These are phyloP conservation scores for Mantamonas sphyraenae DNA, from an alignment of 78 protist genomes.

Conservation along the genomic window DNA sequence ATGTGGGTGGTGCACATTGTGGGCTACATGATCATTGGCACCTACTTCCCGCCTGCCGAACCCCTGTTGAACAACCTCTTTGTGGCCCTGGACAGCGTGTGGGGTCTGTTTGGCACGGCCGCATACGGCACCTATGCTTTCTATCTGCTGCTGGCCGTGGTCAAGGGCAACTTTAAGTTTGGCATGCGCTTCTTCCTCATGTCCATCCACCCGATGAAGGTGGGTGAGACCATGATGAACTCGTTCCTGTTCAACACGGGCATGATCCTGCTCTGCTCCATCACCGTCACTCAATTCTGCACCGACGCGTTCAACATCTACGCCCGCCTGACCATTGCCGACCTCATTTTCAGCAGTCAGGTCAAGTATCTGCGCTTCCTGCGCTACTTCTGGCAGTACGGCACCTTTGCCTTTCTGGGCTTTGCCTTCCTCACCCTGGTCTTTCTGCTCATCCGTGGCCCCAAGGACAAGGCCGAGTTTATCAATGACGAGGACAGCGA, in stretches of 20 bases:
- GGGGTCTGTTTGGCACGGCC: constrained; percentile 66
- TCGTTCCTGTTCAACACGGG: constrained; percentile 83
- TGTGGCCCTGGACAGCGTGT: constrained; percentile 47
- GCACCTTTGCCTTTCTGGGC: too few species aligned
- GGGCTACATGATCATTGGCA: constrained; percentile 37
- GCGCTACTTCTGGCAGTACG: constrained; percentile 49
- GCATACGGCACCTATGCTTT: constrained; percentile 69
- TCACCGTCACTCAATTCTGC: constrained; percentile 74
- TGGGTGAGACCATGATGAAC: constrained; percentile 78
- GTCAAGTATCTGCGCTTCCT: constrained; percentile 23
- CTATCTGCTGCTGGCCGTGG: constrained; percentile 52
- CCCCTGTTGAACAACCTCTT: constrained; percentile 65
- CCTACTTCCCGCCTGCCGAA: constrained; percentile 18
- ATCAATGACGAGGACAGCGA: too few species aligned
- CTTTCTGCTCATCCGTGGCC: too few species aligned
- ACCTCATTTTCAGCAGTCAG: constrained; percentile 24
- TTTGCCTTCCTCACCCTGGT: too few species aligned
- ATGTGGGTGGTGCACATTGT: constrained; percentile 74
- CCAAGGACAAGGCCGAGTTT: too few species aligned
- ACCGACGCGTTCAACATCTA: constrained; percentile 60
- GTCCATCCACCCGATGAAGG: constrained; percentile 78
- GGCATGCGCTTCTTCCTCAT: constrained; percentile 67
- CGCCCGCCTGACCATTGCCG: constrained; percentile 55
- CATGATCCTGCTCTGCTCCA: constrained; percentile 55
- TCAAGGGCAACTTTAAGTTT: constrained; percentile 77